Conservation (phyloP, 805 yeast genomes). For the Metschnikowia santaceciliae region DNA sequence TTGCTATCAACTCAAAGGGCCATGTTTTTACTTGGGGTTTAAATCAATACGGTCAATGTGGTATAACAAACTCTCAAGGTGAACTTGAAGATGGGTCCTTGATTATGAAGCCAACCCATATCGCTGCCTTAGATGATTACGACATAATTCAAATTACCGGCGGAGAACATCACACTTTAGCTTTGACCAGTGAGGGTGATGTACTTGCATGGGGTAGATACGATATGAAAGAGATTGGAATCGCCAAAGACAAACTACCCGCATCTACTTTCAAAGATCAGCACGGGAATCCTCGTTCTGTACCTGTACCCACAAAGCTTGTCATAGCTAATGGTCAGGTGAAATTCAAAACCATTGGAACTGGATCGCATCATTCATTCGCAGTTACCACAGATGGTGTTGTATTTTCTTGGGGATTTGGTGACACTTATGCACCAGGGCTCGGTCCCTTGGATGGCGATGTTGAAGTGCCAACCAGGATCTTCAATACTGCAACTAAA, state of each 20-base stretch:
- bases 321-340: constrained; percentile 27
- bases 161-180: constrained; percentile 92
- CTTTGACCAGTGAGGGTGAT: constrained; percentile 67
- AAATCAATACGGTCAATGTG: constrained; percentile 97
- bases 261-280: constrained; percentile 69
- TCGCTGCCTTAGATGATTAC: constrained; percentile 58
- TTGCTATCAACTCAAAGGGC: constrained; percentile 76
- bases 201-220: constrained; percentile 85
- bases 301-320: constrained; percentile 79
- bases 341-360: constrained; percentile 49
- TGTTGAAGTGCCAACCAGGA: constrained; percentile 81
- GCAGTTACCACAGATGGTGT: constrained; percentile 83
- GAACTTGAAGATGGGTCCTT: constrained; percentile 82
- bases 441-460: constrained; percentile 90
- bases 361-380: constrained; percentile 90
- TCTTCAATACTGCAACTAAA: constrained; percentile 90
- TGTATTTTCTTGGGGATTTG: constrained; percentile 96
- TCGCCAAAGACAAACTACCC: constrained; percentile 63
- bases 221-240: constrained; percentile 92
- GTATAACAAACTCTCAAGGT: constrained; percentile 54
- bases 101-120: constrained; percentile 70
- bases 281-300: constrained; percentile 75
- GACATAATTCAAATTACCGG: constrained; percentile 65
- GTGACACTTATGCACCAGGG: constrained; percentile 95
- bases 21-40: constrained; percentile 88